These are phyloP conservation scores for Rhypophila decipiens DNA, from an alignment of 495 filamentous ascomycete species.

Conservation along the genomic window DNA sequence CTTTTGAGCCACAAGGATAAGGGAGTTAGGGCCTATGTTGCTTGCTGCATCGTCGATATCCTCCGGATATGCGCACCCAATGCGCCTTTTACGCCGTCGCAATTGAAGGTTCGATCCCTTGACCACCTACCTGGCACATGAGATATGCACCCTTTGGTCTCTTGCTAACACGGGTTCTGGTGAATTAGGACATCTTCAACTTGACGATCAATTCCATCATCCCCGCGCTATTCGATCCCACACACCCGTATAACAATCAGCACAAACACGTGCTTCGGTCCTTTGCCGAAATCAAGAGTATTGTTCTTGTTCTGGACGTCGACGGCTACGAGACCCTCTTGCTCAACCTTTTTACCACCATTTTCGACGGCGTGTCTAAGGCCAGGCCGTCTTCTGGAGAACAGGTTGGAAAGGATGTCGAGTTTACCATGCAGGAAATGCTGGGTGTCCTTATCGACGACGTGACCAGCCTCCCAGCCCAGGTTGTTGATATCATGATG, in stretches of 20 bases:
- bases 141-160: too few relatives aligned
- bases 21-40: constrained; percentile 82
- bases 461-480: constrained; percentile 64
- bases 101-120: constrained; percentile 66
- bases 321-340: constrained; percentile 70
- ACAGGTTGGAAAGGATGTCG: constrained; percentile 79
- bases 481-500: constrained; percentile 89
- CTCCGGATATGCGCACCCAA: constrained; percentile 89
- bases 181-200: constrained; percentile 96
- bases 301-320: constrained; percentile 88
- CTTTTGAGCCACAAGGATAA: constrained; percentile 85
- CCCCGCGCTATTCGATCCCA: constrained; percentile 78
- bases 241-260: constrained; percentile 85
- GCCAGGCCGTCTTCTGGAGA: constrained; percentile 69
- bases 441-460: constrained; percentile 85
- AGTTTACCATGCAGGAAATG: constrained; percentile 83
- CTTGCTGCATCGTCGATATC: constrained; percentile 89
- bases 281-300: constrained; percentile 86
- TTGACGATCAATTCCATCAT: constrained; percentile 78
- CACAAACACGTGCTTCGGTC: constrained; percentile 86
- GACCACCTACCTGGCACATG: too few relatives aligned
- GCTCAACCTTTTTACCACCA: constrained; percentile 70
- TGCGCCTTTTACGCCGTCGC: constrained; percentile 84
- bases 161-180: too few relatives aligned
- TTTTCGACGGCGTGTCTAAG: constrained; percentile 89